A percentile compares a stretch with the other conserved stretches of the same genome.
Conservation (phyloP, 148 eudicot species). For the Amaranthus cruentus region DNA sequence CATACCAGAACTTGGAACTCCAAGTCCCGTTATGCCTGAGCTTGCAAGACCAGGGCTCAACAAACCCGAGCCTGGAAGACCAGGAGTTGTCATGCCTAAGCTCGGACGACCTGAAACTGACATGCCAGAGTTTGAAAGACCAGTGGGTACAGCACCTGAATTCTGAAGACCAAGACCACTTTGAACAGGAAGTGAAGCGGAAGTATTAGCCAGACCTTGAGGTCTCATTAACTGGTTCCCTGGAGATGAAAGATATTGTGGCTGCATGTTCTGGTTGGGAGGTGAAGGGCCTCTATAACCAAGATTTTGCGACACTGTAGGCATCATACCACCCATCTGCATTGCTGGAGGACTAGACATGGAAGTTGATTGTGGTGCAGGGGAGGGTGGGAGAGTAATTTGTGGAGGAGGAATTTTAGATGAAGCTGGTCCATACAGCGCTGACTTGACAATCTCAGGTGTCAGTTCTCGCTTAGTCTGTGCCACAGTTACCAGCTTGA, state of each 20-base stretch:
- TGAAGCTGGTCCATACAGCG: constrained; percentile 89
- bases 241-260: constrained; percentile 52
- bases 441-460: constrained; percentile 96
- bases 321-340: constrained; percentile 49
- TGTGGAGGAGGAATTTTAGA: constrained; percentile 93
- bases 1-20: constrained; percentile 23
- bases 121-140: constrained; percentile 35
- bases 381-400: constrained; percentile 56
- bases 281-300: constrained; percentile 66
- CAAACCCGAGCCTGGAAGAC: constrained; percentile 32
- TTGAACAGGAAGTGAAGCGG: constrained; percentile 47
- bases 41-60: constrained; percentile 23
- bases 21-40: constrained; percentile 29
- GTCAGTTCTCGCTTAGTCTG: constrained; percentile 95
- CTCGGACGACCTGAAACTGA: constrained; percentile 23
- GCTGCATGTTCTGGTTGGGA: constrained; percentile 48
- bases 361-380: constrained; percentile 46
- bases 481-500: constrained; percentile 92
- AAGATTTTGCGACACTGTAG: constrained; percentile 42
- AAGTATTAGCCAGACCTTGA: constrained; percentile 34
- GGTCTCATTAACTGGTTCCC: constrained; percentile 59
- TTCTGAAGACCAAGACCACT: constrained; percentile 27
- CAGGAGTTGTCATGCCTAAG: constrained; percentile 15
- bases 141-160: neutral
- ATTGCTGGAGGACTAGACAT: constrained; percentile 38